These are phyloP conservation scores for Ustilago sp. DNA, from an alignment of 1,284 basidiomycete species.

Conservation along the genomic window DNA sequence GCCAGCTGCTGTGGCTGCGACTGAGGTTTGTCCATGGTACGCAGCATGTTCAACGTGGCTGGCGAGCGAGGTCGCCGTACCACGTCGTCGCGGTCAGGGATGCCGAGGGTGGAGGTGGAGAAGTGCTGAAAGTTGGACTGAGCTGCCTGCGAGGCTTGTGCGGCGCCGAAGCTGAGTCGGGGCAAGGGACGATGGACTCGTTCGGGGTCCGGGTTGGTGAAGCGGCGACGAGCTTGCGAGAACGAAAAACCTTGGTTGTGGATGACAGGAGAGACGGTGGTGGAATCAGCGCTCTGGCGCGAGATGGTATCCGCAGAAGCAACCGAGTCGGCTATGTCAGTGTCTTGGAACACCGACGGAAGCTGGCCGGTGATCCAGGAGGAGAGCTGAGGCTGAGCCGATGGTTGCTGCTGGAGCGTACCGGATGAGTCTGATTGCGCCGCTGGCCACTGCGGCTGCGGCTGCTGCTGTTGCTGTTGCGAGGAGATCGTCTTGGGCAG, in stretches of 20 bases:
- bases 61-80: constrained; percentile 41
- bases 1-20: constrained; percentile 29
- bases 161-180: constrained; percentile 37
- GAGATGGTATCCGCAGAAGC: constrained; percentile 26
- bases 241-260: constrained; percentile 18
- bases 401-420: constrained; percentile 7
- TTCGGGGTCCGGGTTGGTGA: constrained; percentile 34
- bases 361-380: constrained; percentile 29
- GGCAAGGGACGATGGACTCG: constrained; percentile 18
- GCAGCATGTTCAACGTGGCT: constrained; percentile 20
- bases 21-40: constrained; percentile 28
- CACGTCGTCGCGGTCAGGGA: constrained; percentile 22
- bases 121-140: constrained; percentile 22
- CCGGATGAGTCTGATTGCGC: constrained; percentile 28
- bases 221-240: constrained; percentile 28
- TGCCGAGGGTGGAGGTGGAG: constrained; percentile 11
- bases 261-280: constrained; percentile 24
- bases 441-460: constrained; percentile 34
- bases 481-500: constrained; percentile 43
- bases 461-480: constrained; percentile 35
- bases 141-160: constrained; percentile 15
- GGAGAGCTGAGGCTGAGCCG: constrained; percentile 1
- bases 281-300: constrained; percentile 22
- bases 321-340: constrained; percentile 21
- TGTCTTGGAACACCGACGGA: constrained; percentile 39